Base-by-base conservation (phyloP, 257 asterid species). In the Ajuga chamaepitys region DNA sequence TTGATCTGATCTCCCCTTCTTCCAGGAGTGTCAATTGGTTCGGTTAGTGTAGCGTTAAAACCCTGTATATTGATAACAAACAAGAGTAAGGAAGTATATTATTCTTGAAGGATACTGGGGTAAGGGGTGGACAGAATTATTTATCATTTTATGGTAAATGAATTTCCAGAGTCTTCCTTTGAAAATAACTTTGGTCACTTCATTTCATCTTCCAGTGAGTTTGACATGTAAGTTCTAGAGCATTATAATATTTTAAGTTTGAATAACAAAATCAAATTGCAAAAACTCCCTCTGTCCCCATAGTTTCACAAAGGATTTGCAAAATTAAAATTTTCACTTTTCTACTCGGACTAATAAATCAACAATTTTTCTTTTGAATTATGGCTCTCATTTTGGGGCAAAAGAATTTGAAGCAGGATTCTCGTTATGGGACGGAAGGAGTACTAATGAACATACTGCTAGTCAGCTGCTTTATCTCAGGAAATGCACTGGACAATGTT, bases 1-100 rank as follows among this genome's bases (percentile, higher is more conserved):
- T 80, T 89, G 68, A 93, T 85, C 78, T 93, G 99, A 83, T 86
- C 96, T 44, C 90, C 96, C 77, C 96, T 78, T 79, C 97, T 81
- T 79, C 91, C 98, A 60, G 93, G 82, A 64, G 81, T 82, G 70
- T 87, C 96, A 40, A 77, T 76, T 38, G 85, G 87, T 78, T 87
- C 96, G 2, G 98, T 93, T 65, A 93, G 82, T 54, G 97, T 70
- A 59, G 88, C 83, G 81, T 87, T 87, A 81, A 93, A 93, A 55
- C 99, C 99, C 99, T 93, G 81, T 60, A 41, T 30, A 56, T 13
- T 25, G 59, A 65, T 53, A 35, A 72, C 22, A 63, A 66, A 64
- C 52, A 71, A 62, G 66, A 70, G 44, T 42, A 26, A 53, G 35
- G 12, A 16, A 24, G 28, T 16, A 25, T 42, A 28, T 28, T 2